A percentile compares a stretch with the other conserved stretches of the same genome.
Conservation (phyloP, 768 basidiomycete genomes). For the Mycena leptocephala region DNA sequence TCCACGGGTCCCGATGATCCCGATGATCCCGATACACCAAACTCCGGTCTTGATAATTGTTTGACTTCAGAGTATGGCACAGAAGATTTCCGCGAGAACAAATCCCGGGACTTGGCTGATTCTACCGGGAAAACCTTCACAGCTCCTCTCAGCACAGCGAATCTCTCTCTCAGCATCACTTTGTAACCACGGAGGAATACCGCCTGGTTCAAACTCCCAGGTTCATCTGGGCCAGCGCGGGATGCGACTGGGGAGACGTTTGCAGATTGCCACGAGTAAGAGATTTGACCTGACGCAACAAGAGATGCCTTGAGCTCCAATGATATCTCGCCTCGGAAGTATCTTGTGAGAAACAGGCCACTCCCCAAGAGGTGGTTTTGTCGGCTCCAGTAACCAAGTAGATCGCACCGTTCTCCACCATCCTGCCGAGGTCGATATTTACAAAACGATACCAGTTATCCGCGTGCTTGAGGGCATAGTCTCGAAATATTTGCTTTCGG, state of each 20-base stretch:
- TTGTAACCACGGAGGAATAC: conserved; percentile 13
- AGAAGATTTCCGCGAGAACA: neutral
- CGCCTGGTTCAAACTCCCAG: neutral
- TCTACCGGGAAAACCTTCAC: conserved; percentile 7
- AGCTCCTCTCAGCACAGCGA: neutral
- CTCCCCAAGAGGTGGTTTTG: conserved; percentile 1
- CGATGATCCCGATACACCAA: neutral
- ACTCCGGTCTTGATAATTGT: neutral
- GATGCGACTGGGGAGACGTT: neutral
- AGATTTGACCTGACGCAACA: neutral
- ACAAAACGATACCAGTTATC: neutral
- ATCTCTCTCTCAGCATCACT: conserved; percentile 10
- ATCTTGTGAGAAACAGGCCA: neutral
- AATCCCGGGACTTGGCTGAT: neutral
- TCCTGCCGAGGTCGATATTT: neutral
- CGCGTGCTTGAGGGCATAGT: conserved; percentile 1
- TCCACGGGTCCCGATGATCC: neutral
- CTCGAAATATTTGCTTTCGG: neutral
- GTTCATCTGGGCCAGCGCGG: neutral
- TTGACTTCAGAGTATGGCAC: neutral
- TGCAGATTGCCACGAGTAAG: neutral
- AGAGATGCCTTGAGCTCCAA: conserved; percentile 2
- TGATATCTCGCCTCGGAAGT: conserved; percentile 5
- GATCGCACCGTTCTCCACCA: neutral
- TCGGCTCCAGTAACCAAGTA: neutral